Evolutionary conservation across 139 green algal genomes (phyloP), one percentile per base, ranked within the genome.

Genomic region (Volvox reticuliferus): DNA sequence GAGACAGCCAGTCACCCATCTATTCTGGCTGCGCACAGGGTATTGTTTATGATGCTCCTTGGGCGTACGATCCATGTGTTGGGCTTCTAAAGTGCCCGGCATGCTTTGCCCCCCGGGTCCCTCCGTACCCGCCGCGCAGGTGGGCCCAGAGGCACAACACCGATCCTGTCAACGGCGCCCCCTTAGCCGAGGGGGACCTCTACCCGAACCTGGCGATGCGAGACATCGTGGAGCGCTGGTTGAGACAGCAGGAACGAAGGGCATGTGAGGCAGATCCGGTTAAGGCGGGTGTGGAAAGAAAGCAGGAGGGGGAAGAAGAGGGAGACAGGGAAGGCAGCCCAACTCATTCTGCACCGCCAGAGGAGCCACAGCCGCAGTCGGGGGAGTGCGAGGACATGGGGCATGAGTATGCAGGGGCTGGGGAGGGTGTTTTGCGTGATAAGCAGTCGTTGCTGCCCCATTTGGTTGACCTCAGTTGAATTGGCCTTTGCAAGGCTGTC

Each of bases 201-300:
- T 67, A 79, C 26, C 87, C 87, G 61, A 91, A 91, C 61, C 76
- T 85, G 76, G 76, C 76, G 32, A 33, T 91, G 62, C 44, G 87
- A 36, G 76, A 86, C 76, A 30, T 91, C 2, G 67, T 79, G 1
- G 86, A 85, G 55, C 86, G 86, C 13, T 90, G 86, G 86, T 61
- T 90, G 32, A 14, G 22, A 28, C 85, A 89, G 84, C 71, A 79
- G 71, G 65, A 28, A 28, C 21, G 65, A n/a, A 9, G 71, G 71
- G 1, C 17, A 1, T 30, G 71, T 9, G 26, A 79, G 30, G 44
- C 44, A 5, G 44, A 55, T 55, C 44, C 44, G 44, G 44, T 55
- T 9, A 55, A 55, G 44, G 9, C 5, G 44, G 44, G 44, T 55
- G 2, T 28, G 65, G 65, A 28, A 9, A 12, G 65, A 12, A 28